Evolutionary conservation across 2,329 filamentous ascomycete species (phyloP).

Genomic region (Zymoseptoria ardabiliae): DNA sequence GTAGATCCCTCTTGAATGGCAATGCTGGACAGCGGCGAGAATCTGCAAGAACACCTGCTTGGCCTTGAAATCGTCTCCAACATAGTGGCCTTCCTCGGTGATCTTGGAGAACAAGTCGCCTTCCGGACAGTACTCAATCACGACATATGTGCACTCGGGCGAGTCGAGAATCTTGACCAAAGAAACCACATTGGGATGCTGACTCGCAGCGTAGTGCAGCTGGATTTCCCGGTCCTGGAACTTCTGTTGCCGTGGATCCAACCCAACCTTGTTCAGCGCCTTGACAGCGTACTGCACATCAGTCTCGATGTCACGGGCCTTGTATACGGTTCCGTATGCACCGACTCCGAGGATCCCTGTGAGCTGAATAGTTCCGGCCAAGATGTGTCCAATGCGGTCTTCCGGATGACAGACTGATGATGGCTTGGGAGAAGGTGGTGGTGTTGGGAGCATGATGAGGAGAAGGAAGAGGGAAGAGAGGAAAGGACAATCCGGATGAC

Average conservation of each 20-base stretch:
- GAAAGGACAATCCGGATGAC: slow-evolving; percentile 4
- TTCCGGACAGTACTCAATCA: slow-evolving; percentile 94
- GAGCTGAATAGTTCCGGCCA: slow-evolving; percentile 77
- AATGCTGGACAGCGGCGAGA: slow-evolving; percentile 90
- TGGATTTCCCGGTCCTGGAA: slow-evolving; percentile 93
- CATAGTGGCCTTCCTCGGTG: slow-evolving; percentile 86
- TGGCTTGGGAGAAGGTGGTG: slow-evolving; percentile 41
- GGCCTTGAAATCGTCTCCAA: slow-evolving; percentile 83
- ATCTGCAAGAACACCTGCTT: slow-evolving; percentile 89
- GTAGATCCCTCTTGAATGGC: slow-evolving; percentile 89
- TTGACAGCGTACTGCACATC: slow-evolving; percentile 87
- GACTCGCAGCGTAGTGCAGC: slow-evolving; percentile 81
- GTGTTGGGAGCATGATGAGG: slow-evolving; percentile 41
- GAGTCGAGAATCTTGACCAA: slow-evolving; percentile 90
- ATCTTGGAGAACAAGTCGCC: slow-evolving; percentile 97
- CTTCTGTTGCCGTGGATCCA: slow-evolving; percentile 77
- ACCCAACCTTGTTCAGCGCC: slow-evolving; percentile 86
- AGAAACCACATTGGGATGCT: slow-evolving; percentile 87
- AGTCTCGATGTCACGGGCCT: slow-evolving; percentile 74
- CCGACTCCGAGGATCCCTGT: slow-evolving; percentile 82
- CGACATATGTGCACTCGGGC: slow-evolving; percentile 86
- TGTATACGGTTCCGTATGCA: slow-evolving; percentile 94
- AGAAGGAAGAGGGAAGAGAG: neutral
- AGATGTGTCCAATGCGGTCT: slow-evolving; percentile 75
- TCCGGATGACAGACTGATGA: slow-evolving; percentile 51